These are phyloP conservation scores for Vinca major DNA, from an alignment of 305 asterid species.

Conservation along the genomic window DNA sequence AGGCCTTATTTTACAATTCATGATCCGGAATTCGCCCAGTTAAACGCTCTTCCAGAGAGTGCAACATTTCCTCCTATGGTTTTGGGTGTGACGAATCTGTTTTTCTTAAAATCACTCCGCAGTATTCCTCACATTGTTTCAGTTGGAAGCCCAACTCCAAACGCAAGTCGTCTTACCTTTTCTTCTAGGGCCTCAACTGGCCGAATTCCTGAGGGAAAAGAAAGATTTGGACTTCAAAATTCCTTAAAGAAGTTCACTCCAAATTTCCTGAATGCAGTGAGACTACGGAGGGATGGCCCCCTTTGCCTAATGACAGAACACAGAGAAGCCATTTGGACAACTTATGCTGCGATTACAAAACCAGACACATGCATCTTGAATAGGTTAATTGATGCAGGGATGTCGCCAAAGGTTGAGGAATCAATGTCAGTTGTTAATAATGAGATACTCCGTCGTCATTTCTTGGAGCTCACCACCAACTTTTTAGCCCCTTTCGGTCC, in stretches of 20 bases:
- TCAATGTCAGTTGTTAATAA: conserved; percentile 98
- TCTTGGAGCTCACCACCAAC: conserved; percentile 90
- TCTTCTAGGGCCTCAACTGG: conserved; percentile 41
- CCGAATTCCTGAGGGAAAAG: conserved; percentile 42
- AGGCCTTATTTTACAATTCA: conserved; percentile 96
- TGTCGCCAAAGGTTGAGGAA: conserved; percentile 97
- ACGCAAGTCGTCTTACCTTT: conserved; percentile 40
- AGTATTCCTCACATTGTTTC: conserved; percentile 84
- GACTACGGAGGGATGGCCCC: conserved; percentile 88
- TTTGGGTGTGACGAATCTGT: conserved; percentile 89
- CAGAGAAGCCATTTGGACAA: conserved; percentile 85
- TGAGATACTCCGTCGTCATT: conserved; percentile 91
- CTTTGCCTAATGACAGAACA: conserved; percentile 89
- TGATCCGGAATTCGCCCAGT: conserved; percentile 69
- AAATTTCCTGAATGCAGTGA: conserved; percentile 76
- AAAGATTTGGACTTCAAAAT: conserved; percentile 36
- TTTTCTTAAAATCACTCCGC: conserved; percentile 83
- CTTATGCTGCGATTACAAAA: conserved; percentile 68
- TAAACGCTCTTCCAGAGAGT: conserved; percentile 67
- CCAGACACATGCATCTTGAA: conserved; percentile 90
- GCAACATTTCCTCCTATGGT: conserved; percentile 74
- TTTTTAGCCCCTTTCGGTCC: conserved; percentile 98
- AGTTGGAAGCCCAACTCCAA: conserved; percentile 69
- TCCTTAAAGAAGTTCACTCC: conserved; percentile 70
- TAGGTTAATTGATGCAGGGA: conserved; percentile 92